phyloP scores from a whole-genome alignment of 371 early-diverging fungal species.

The Syncephalis fuscata region DNA sequence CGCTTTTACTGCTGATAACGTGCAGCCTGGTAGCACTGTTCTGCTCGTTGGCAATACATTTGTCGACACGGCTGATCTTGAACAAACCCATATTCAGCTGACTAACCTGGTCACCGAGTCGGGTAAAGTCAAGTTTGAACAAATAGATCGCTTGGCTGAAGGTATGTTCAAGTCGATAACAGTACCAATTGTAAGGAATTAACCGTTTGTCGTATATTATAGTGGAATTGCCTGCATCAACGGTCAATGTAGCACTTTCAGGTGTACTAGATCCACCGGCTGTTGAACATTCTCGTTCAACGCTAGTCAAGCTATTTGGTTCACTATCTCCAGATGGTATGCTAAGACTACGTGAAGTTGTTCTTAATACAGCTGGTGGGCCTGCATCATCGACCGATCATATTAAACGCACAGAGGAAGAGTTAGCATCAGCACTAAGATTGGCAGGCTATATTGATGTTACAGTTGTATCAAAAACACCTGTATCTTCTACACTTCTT shows the following conservation, averaged over 20 bases:
- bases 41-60: slow-evolving; percentile 1
- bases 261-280: slow-evolving; percentile 29
- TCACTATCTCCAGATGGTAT: slow-evolving; percentile 35
- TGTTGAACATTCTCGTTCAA: slow-evolving; percentile 23
- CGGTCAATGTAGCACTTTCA: slow-evolving; percentile 28
- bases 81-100: neutral
- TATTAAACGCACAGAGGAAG: slow-evolving; percentile 18
- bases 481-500: neutral
- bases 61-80: neutral
- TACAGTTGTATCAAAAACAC: slow-evolving; percentile 4
- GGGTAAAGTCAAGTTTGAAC: slow-evolving; percentile 2
- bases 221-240: slow-evolving; percentile 16
- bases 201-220: neutral
- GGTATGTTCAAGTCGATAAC: neutral
- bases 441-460: slow-evolving; percentile 49
- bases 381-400: slow-evolving; percentile 3
- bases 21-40: slow-evolving; percentile 1
- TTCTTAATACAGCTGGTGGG: slow-evolving; percentile 12
- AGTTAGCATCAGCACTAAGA: slow-evolving; percentile 29
- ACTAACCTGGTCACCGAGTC: neutral
- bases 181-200: neutral
- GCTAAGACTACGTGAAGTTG: slow-evolving; percentile 33
- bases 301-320: slow-evolving; percentile 23
- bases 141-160: neutral
- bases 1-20: too few relatives aligned